Evolutionary conservation across 1,139 yeast genomes (phyloP).

Genomic region (Blastobotrys aristatus): DNA sequence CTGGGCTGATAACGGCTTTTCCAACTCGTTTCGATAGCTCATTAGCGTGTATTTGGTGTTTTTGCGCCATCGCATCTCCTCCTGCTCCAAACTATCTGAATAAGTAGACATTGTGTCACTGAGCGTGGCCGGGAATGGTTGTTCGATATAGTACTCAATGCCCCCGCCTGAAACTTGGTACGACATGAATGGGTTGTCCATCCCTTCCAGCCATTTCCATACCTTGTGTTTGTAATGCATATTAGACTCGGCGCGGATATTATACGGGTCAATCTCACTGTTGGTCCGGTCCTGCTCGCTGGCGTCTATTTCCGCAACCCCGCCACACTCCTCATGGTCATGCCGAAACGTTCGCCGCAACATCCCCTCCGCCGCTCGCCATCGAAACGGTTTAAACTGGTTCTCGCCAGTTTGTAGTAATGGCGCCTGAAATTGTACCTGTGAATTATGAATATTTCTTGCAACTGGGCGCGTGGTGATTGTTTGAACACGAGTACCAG

Average conservation of each 20-base stretch:
- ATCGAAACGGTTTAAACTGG: too few species aligned
- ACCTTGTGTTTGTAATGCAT: constrained; percentile 25
- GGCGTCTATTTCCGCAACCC: neutral
- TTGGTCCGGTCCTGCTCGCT: neutral
- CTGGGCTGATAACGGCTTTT: neutral
- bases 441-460: too few species aligned
- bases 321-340: too few species aligned
- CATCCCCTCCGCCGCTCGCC: too few species aligned
- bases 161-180: neutral
- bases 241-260: constrained; percentile 22
- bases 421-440: too few species aligned
- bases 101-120: constrained; percentile 16
- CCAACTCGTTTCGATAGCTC: constrained; percentile 20
- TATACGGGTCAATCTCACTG: constrained; percentile 16
- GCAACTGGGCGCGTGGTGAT: too few species aligned
- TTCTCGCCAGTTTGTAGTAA: too few species aligned
- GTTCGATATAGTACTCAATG: neutral
- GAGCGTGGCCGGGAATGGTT: constrained; percentile 5
- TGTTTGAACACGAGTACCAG: too few species aligned
- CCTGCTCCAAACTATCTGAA: constrained; percentile 13
- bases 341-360: too few species aligned
- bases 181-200: neutral
- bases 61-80: constrained; percentile 19
- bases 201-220: constrained; percentile 19
- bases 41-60: constrained; percentile 17